Evolutionary conservation across 257 asterid species (phyloP).

Genomic region (Salvia rosmarinus): DNA sequence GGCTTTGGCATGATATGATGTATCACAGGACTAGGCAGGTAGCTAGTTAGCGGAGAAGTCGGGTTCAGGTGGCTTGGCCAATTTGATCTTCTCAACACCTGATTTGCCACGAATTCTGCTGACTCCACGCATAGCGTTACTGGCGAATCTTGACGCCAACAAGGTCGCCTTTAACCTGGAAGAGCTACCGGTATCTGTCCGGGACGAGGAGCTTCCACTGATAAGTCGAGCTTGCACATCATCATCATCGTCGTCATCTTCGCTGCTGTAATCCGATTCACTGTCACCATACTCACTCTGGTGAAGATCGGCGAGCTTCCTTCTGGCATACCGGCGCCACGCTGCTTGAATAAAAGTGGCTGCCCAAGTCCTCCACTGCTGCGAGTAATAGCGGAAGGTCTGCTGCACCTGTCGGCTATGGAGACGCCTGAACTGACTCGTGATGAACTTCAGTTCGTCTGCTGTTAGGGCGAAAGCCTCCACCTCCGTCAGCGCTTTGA

Average conservation of each 20-base stretch:
- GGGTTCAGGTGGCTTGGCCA: conserved; percentile 68
- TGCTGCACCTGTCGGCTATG: conserved; percentile 98
- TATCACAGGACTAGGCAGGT: background rate
- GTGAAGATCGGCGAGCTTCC: conserved; percentile 63
- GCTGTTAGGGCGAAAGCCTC: conserved; percentile 94
- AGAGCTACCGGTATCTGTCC: conserved; percentile 36
- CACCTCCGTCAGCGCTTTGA: conserved; percentile 86
- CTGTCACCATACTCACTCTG: conserved; percentile 48
- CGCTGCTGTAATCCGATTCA: conserved; percentile 32
- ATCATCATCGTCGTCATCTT: conserved; percentile 30
- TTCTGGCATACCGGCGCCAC: conserved; percentile 76
- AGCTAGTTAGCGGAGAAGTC: conserved; percentile 46
- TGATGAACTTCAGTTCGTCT: conserved; percentile 82
- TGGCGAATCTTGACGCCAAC: conserved; percentile 74
- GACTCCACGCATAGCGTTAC: conserved; percentile 75
- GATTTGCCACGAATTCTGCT: conserved; percentile 48
- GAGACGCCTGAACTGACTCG: conserved; percentile 86
- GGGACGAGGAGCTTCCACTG: conserved; percentile 34
- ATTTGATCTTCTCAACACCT: conserved; percentile 33
- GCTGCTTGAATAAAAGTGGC: conserved; percentile 95
- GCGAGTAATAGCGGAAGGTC: conserved; percentile 90
- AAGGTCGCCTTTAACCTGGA: conserved; percentile 55
- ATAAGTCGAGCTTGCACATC: conserved; percentile 44
- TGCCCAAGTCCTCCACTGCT: conserved; percentile 99
- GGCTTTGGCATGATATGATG: background rate